Base-by-base conservation (phyloP, 345 rosid genomes). In the Syzygium aqueum region DNA sequence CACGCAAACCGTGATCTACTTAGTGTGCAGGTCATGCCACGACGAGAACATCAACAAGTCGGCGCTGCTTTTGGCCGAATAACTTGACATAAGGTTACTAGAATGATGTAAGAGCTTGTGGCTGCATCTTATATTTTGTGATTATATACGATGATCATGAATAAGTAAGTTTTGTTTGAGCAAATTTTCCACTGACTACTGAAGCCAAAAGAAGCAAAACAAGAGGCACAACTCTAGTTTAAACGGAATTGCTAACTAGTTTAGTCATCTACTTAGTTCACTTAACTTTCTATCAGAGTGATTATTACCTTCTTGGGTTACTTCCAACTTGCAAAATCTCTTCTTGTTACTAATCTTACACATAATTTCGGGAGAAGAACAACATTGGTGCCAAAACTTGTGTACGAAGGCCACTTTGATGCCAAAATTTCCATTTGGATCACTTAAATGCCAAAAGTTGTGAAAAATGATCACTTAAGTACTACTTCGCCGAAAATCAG, bases 11-110 rank as follows among this genome's bases (percentile, higher is more conserved):
- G 90, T 94, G 12, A 73, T 92, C 52, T 94, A 94, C 90, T 92
- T 93, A 6, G 92, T 93, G 8, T 94, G 96, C 91, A 94, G 92
- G 87, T 93, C 95, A 1, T 91, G 90, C 77, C 95, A 94, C 91
- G 92, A 87, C 21, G 87, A 87, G 87, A 73, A 87, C 86, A 87
- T 87, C 25, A 94, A 93, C 83, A 93, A 93, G 82, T 93, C 95
- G 28, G 90, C 92, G 2, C 87, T 93, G 16, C 52, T 92, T 28
- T 56, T 23, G 61, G 94, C 90, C 43, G 96, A 91, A n/a, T 92
- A 54, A 54, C 21, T 7, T 54, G 57, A 23, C 61, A 12, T 56
- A 22, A 27, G 27, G 61, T 22, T 56, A 23, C 2, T 56, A 12
- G 23, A 56, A 56, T 8, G 8, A 56, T 23, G 13, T 23, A 23